Percentiles rank a stretch among this genome's conserved stretches.
Conservation (phyloP, 2,329 filamentous ascomycete species). For the Pseudogymnoascus sp. region DNA sequence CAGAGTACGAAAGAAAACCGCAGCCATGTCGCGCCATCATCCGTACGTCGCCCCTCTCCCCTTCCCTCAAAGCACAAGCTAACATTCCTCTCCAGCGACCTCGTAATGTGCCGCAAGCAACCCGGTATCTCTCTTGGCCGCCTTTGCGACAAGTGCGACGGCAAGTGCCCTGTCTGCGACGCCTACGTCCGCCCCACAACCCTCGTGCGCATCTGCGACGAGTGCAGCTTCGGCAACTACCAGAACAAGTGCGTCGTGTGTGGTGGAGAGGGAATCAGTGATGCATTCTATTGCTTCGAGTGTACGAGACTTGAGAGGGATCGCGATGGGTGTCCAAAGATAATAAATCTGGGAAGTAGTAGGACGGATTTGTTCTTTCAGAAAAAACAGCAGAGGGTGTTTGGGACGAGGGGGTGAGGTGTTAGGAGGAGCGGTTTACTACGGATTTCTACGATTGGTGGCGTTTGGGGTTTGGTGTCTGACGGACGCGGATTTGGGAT, state of each 20-base stretch:
- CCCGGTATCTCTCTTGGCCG: slow-evolving; percentile 95
- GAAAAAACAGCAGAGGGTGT: slow-evolving; percentile 8
- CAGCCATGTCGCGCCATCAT: slow-evolving; percentile 83
- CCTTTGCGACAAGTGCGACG: slow-evolving; percentile 99
- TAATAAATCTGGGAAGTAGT: slow-evolving; percentile 94
- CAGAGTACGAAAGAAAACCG: neutral
- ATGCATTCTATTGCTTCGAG: slow-evolving; percentile 99
- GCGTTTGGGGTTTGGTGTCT: neutral
- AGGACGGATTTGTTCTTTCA: slow-evolving; percentile 69
- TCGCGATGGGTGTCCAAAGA: slow-evolving; percentile 95
- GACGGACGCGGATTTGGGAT: neutral
- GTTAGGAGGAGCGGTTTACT: neutral
- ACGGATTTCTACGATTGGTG: neutral
- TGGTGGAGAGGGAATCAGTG: slow-evolving; percentile 94
- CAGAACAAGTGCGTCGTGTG: slow-evolving; percentile 99
- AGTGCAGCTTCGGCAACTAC: slow-evolving; percentile 99
- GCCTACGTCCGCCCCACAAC: slow-evolving; percentile 97
- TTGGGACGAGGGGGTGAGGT: neutral
- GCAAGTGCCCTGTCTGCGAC: slow-evolving; percentile 98
- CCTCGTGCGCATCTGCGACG: slow-evolving; percentile 96
- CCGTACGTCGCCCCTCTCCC: slow-evolving; percentile 51
- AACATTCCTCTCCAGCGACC: slow-evolving; percentile 53
- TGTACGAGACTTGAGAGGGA: slow-evolving; percentile 96
- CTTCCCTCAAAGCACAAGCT: neutral
- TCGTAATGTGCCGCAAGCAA: slow-evolving; percentile 99